Base-by-base conservation (phyloP, 2,329 filamentous ascomycete species). In the Diaporthe sp. region DNA sequence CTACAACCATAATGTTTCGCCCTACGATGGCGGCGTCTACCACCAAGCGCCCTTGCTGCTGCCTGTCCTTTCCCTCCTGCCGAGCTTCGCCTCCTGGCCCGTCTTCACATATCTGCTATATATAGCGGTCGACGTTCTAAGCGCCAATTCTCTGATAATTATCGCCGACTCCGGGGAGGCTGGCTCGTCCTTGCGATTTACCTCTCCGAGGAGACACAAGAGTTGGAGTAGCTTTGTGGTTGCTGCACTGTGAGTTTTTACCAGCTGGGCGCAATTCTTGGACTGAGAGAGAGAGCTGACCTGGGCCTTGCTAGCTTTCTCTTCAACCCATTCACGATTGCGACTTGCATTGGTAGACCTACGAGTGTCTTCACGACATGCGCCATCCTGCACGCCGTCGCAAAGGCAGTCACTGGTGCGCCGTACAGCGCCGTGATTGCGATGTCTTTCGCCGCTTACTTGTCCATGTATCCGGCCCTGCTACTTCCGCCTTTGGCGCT, bases 1-100 rank as follows among this genome's bases (percentile, higher is more conserved):
- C 30, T 98, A 98, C 84, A 96, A 94, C 77, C 95, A 97, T 83
- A 97, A 98, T 86, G 94, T 98, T 74, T 98, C 95, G 75, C 97
- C 97, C 1, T 99, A 98, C 86, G 95, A 99, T 83, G 97, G 97
- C 77, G 97, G 97, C 80, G 95, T 92, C 81, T 92, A 90, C 83
- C 89, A 92, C 84, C 89, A 98, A 88, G 95, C 96, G 55, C 97
- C 97, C 64, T 88, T 99, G 73, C 90, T 99, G 54, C 91, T 99
- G 75, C 95, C 96, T 60, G 89, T 98, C 78, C 98, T 98, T 87
- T 94, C 95, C 47, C 89, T 98, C 58, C 89, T 99, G 58, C 96
- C 97, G 13, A 90, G 92, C 81, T 88, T 91, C 66, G 85, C 88
- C 76, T 82, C 85, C 70, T 91, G 91, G 80, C 93, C 95, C 33